Evolutionary conservation across 805 yeast genomes (phyloP).

Genomic region (Saccharomycopsis sp.): DNA sequence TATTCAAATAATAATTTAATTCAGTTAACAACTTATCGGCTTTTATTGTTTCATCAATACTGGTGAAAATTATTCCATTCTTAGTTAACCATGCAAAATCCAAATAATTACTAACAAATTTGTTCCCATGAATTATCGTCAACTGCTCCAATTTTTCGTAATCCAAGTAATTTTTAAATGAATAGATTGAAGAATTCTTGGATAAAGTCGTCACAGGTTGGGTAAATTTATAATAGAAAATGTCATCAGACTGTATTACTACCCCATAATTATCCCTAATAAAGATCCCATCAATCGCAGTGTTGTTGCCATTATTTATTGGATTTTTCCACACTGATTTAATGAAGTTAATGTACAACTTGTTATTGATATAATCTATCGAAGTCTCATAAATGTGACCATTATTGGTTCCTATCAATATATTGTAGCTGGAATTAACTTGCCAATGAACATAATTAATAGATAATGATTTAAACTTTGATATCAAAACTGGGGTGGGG

Average conservation of each 20-base stretch:
- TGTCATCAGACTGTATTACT: slow-evolving; percentile 28
- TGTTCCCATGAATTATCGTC: slow-evolving; percentile 27
- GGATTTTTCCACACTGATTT: slow-evolving; percentile 36
- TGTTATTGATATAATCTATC: slow-evolving; percentile 39
- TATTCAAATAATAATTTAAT: slow-evolving; percentile 34
- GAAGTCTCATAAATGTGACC: slow-evolving; percentile 44
- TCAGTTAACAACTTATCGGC: slow-evolving; percentile 26
- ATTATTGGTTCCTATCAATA: slow-evolving; percentile 41
- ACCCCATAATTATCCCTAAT: slow-evolving; percentile 19
- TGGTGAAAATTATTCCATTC: slow-evolving; percentile 37
- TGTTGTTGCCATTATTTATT: slow-evolving; percentile 12
- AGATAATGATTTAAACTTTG: slow-evolving; percentile 40
- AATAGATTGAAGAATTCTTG: slow-evolving; percentile 24
- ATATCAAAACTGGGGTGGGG: slow-evolving; percentile 35
- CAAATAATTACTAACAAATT: slow-evolving; percentile 26
- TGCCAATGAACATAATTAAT: slow-evolving; percentile 39
- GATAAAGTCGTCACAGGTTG: slow-evolving; percentile 21
- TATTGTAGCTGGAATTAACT: slow-evolving; percentile 35
- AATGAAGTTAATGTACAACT: slow-evolving; percentile 34
- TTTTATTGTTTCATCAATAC: slow-evolving; percentile 15
- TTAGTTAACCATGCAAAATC: slow-evolving; percentile 42
- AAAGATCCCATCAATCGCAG: slow-evolving; percentile 27
- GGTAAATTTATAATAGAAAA: slow-evolving; percentile 25
- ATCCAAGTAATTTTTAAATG: slow-evolving; percentile 29
- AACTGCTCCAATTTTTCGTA: slow-evolving; percentile 33